Percentiles rank a stretch among this genome's conserved stretches.
phyloP scores from a whole-genome alignment of 768 basidiomycete genomes.

The Galerina sulciceps region DNA sequence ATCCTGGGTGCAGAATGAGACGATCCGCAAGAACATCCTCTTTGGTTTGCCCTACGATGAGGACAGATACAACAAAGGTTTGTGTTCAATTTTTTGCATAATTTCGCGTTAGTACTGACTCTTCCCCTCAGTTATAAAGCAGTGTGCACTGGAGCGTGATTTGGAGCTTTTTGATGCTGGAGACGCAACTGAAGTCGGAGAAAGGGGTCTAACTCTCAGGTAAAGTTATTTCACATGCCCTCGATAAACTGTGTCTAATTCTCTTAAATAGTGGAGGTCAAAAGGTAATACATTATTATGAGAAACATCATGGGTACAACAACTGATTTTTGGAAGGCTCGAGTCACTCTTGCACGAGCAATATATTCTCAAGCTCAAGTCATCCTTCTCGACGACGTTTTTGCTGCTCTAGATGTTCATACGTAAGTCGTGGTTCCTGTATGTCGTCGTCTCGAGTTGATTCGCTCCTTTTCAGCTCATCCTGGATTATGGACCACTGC shows the following conservation, averaged over 20 bases:
- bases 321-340: constrained; percentile 33
- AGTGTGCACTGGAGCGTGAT: constrained; percentile 76
- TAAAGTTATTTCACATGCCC: neutral
- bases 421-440: constrained; percentile 22
- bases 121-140: constrained; percentile 31
- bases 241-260: neutral
- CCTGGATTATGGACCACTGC: constrained; percentile 78
- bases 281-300: constrained; percentile 23
- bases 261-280: constrained; percentile 38
- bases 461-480: constrained; percentile 52
- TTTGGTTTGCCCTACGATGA: constrained; percentile 79
- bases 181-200: constrained; percentile 13
- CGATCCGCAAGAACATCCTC: constrained; percentile 77
- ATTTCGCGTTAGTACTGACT: neutral
- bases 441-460: neutral
- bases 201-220: constrained; percentile 11
- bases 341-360: constrained; percentile 48
- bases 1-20: constrained; percentile 82
- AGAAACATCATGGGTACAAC: neutral
- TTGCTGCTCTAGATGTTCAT: constrained; percentile 58
- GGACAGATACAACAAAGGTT: constrained; percentile 67
- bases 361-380: constrained; percentile 56
- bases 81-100: neutral
- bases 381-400: constrained; percentile 73
- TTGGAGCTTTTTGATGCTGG: constrained; percentile 10